Percentiles rank a stretch among this genome's conserved stretches.
Evolutionary conservation across 139 green algal genomes (phyloP).

Genomic region (Dunaliella sp.): DNA sequence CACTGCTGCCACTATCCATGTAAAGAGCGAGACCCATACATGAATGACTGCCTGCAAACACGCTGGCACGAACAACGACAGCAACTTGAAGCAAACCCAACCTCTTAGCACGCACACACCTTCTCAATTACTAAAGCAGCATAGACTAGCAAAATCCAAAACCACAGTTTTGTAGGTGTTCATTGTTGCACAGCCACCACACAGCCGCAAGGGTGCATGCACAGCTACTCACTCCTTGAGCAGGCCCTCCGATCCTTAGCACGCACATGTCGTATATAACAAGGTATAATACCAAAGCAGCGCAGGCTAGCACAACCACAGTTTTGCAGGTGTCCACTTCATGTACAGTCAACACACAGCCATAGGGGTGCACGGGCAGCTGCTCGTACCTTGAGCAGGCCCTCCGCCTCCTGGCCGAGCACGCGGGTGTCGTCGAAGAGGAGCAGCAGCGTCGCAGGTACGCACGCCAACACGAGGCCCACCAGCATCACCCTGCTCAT

Average conservation of each 20-base stretch:
- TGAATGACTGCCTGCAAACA: no score
- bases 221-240: not conserved
- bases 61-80: no score
- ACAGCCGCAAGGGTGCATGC: not conserved
- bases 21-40: no score
- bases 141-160: no score
- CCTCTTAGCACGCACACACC: no score
- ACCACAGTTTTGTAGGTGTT: no score
- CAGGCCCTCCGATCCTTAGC: not conserved
- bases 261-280: no score
- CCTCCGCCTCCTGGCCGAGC: slow-evolving; percentile 48
- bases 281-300: no score
- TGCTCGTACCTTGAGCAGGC: slow-evolving; percentile 13
- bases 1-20: no score
- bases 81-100: no score
- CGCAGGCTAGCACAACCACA: not conserved
- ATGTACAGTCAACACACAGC: not conserved
- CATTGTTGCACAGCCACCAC: not conserved
- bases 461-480: slow-evolving; percentile 33
- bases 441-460: slow-evolving; percentile 41
- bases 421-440: slow-evolving; percentile 46
- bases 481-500: slow-evolving; percentile 35
- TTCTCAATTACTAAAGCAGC: no score
- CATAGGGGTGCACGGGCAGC: not conserved
- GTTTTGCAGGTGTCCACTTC: not conserved